Base-by-base conservation (phyloP, 305 asterid genomes). In the Striga hermonthica region DNA sequence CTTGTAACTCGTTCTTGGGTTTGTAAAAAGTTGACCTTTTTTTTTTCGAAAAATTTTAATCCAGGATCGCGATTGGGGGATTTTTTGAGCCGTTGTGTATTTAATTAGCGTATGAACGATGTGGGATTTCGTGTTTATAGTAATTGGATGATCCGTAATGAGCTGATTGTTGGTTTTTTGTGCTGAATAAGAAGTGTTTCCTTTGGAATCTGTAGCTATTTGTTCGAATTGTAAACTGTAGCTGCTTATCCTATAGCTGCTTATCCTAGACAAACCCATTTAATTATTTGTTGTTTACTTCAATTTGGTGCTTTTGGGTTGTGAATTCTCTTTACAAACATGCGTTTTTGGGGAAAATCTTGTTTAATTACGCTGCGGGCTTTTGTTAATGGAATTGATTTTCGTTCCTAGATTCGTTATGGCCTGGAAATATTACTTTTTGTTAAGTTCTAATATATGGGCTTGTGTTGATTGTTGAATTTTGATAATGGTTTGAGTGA, bases 141-240 rank as follows among this genome's bases (percentile, higher is more conserved):
- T 10, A 5, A 45, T 45, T 14, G 15, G 6, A 47, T 47, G 53
- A n/a, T 47, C 31, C 31, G 6, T 48, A 48, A n/a, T n/a, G 5
- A 12, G 54, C 62, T 69, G 57, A 61, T 71, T 31, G 31, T 22
- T 22, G 31, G 1, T 22, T 22, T 22, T 22, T 22, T 22, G n/a
- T 22, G 31, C 31, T 22, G 31, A 22, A 22, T 22, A 2, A 22
- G 31, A 22, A 22, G 31, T 22, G 31, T 22, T 22, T 22, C 31
- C 1, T 22, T 22, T 22, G 31, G 31, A 22, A 22, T 22, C 31
- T 22, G 2, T 1, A 22, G 31, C 31, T 22, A 22, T 22, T 22
- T 22, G n/a, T 22, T 22, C 2, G 31, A 22, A 22, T 22, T 22
- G 31, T 22, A 22, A 22, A 22, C 2, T 22, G 31, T 22, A 22